Evolutionary conservation across 2,329 filamentous ascomycete genomes (phyloP).

Genomic region (Fonsecaea nubica): DNA sequence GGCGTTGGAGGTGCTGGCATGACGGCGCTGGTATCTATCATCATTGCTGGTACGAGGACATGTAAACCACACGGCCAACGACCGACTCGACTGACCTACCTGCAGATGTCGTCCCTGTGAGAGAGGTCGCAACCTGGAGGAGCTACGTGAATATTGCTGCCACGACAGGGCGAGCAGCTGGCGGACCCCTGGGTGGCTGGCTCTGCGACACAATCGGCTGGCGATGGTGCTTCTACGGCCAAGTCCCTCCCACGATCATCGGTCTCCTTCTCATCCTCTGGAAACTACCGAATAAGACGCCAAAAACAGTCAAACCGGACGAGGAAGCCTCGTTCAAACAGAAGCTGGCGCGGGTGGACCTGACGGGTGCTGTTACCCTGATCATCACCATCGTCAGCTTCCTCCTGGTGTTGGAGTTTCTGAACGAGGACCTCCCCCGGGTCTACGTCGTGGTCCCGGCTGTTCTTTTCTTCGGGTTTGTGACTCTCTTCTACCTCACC

Average conservation of each 20-base stretch:
- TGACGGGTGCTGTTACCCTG: constrained; percentile 60
- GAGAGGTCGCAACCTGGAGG: constrained; percentile 57
- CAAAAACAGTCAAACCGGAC: constrained; percentile 10
- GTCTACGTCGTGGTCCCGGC: constrained; percentile 7
- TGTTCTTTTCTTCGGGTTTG: constrained; percentile 9
- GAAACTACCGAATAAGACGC: constrained; percentile 46
- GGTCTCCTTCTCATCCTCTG: constrained; percentile 57
- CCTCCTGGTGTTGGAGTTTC: constrained; percentile 58
- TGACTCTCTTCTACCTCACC: constrained; percentile 42
- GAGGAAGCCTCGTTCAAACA: constrained; percentile 7
- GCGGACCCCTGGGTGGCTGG: constrained; percentile 65
- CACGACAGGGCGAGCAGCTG: constrained; percentile 58
- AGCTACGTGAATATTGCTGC: constrained; percentile 60
- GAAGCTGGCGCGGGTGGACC: constrained; percentile 63
- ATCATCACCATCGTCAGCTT: constrained; percentile 52
- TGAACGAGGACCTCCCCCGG: constrained; percentile 28
- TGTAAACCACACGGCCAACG: not conserved
- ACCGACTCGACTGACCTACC: not conserved
- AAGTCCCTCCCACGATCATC: constrained; percentile 61
- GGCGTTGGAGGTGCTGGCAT: constrained; percentile 56
- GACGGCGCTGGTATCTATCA: constrained; percentile 54
- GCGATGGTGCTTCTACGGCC: constrained; percentile 68
- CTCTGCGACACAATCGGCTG: constrained; percentile 69
- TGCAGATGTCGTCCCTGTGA: constrained; percentile 55
- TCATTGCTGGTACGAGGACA: constrained; percentile 44